phyloP scores from a whole-genome alignment of 306 rosid genomes.

The Quercus agrifolia region DNA sequence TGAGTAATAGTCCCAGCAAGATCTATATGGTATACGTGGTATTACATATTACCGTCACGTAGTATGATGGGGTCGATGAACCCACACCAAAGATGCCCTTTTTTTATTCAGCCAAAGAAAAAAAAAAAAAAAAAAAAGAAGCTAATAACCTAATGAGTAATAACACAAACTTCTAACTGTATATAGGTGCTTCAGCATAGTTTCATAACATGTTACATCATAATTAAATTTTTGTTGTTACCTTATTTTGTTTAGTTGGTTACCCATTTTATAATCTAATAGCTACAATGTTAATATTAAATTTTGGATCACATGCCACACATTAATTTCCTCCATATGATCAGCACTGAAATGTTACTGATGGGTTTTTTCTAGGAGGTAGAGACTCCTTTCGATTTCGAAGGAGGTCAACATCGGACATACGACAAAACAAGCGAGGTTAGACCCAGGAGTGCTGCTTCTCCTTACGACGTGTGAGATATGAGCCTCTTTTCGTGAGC shows the following conservation, averaged over 20 bases:
- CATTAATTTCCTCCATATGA: conserved; percentile 4
- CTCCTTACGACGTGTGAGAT: conserved; percentile 62
- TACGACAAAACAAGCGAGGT: conserved; percentile 46
- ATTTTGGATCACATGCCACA: too few relatives aligned
- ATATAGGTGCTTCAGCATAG: too few relatives aligned
- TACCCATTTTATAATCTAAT: too few relatives aligned
- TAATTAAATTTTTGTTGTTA: too few relatives aligned
- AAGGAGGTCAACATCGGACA: conserved; percentile 65
- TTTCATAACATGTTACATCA: too few relatives aligned
- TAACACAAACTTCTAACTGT: too few relatives aligned
- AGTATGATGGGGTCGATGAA: conserved; percentile 20
- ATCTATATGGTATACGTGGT: fast-evolving
- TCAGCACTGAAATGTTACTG: background rate
- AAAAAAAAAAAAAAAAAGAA: too few relatives aligned
- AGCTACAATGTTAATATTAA: too few relatives aligned
- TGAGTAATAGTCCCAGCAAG: fast-evolving
- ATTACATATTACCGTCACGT: fast-evolving
- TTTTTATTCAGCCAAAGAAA: too few relatives aligned
- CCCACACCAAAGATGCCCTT: conserved; percentile 36
- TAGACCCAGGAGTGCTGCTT: conserved; percentile 51
- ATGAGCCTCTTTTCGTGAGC: conserved; percentile 1
- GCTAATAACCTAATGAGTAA: too few relatives aligned
- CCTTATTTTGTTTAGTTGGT: too few relatives aligned
- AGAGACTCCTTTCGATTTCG: conserved; percentile 71
- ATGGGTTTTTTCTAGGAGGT: conserved; percentile 34